Evolutionary conservation across 768 basidiomycete genomes (phyloP), one percentile per base, ranked within the genome.

Genomic region (Gloeophyllum trabeum): DNA sequence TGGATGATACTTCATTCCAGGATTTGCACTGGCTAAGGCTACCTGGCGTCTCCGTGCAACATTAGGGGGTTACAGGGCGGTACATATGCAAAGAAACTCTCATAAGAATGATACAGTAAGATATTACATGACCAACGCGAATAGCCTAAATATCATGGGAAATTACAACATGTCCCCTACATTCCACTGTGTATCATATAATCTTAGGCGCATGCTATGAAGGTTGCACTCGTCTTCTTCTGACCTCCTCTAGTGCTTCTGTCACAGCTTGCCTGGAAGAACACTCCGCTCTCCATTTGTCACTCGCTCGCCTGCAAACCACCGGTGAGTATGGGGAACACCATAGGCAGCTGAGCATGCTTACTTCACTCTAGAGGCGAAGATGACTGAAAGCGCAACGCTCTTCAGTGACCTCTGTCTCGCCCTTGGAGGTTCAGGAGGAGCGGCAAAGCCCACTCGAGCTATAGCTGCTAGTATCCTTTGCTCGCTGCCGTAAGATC

Each of bases 391-490:
- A 32, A 71, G 57, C 6, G 64, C 81, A 26, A 71, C 64, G 39
- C 65, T 68, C 56, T 75, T 83, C 24, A 91, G 59, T 12, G 68
- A 73, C 6, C 66, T 69, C 42, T 53, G 56, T 51, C 63, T 75
- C 43, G 59, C 66, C 7, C 54, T 38, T 18, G 61, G 55, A 1
- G 64, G 44, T 4, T 66, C 61, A 5, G 57, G 59, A 6, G 65
- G 52, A 4, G 68, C 54, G 3, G 79, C 78, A 54, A 79, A 88
- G 4, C 86, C 87, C 48, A 87, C 79, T 35, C 67, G 66, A 5
- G 88, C 77, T 51, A 91, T 85, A 13, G 83, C 73, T 19, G 82
- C 78, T 43, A 84, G 65, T 28, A 90, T 80, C 41, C 71, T 79
- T 48, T 70, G 69, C 50, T 87, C 83, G 43, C 84, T 84, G 44